These are phyloP conservation scores for Tuber borchii DNA, from an alignment of 495 filamentous ascomycete species.

Conservation along the genomic window DNA sequence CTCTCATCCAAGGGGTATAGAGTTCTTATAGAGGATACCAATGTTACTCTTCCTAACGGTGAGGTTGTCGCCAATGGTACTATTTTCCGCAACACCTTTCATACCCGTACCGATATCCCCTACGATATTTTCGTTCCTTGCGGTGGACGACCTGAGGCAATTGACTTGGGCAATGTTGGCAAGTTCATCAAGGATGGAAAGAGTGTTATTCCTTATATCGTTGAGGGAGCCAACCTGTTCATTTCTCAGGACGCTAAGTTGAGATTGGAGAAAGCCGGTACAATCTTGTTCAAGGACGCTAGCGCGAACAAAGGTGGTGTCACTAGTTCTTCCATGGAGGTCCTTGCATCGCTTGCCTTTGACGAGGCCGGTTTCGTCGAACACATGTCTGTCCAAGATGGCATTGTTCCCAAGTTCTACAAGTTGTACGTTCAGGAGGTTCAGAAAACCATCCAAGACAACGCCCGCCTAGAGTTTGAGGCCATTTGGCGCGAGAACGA, in stretches of 20 bases:
- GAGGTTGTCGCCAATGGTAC: slow-evolving; percentile 87
- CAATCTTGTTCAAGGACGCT: slow-evolving; percentile 93
- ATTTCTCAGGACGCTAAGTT: slow-evolving; percentile 98
- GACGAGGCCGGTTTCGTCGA: slow-evolving; percentile 79
- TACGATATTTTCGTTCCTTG: slow-evolving; percentile 94
- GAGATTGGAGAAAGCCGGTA: slow-evolving; percentile 84
- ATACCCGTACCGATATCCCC: slow-evolving; percentile 65
- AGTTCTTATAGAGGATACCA: slow-evolving; percentile 84
- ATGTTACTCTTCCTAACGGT: slow-evolving; percentile 75
- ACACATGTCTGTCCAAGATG: slow-evolving; percentile 87
- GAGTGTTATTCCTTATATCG: slow-evolving; percentile 80
- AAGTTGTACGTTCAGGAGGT: slow-evolving; percentile 84
- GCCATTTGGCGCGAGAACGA: slow-evolving; percentile 94
- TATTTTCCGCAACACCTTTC: slow-evolving; percentile 93
- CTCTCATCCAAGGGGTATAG: slow-evolving; percentile 83
- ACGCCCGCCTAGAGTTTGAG: slow-evolving; percentile 90
- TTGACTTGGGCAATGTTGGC: slow-evolving; percentile 78
- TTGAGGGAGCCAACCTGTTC: slow-evolving; percentile 96
- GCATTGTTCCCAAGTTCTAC: slow-evolving; percentile 83
- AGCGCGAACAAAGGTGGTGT: slow-evolving; percentile 98
- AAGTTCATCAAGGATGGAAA: slow-evolving; percentile 83
- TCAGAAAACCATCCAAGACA: slow-evolving; percentile 78
- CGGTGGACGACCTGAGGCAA: slow-evolving; percentile 92
- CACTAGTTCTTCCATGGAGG: slow-evolving; percentile 94
- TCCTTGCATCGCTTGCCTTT: slow-evolving; percentile 87